phyloP scores from a whole-genome alignment of 345 rosid genomes.

The Euphorbia lathyris region DNA sequence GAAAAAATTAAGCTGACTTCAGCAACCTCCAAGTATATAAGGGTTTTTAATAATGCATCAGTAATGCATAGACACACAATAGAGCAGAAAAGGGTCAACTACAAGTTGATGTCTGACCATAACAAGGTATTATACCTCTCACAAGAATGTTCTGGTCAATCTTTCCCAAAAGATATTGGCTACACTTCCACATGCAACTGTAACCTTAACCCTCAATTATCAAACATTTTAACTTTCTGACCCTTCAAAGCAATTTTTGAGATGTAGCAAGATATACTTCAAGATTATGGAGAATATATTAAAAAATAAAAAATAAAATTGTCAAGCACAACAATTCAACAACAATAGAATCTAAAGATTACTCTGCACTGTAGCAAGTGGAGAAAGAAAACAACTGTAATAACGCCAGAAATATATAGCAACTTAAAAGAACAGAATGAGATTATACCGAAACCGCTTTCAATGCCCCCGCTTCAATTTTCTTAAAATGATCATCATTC shows the following conservation, averaged over 20 bases:
- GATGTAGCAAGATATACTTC: background rate
- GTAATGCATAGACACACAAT: background rate
- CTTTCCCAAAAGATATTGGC: background rate
- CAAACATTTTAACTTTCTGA: background rate
- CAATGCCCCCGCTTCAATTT: conserved; percentile 60
- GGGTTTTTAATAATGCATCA: background rate
- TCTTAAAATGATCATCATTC: conserved; percentile 83
- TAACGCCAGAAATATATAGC: background rate
- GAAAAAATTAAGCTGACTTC: background rate
- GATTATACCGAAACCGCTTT: conserved; percentile 72
- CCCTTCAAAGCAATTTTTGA: background rate
- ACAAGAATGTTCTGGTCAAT: background rate
- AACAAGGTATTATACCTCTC: background rate
- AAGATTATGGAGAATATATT: background rate
- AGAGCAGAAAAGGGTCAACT: background rate
- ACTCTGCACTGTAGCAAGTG: background rate
- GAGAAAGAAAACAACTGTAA: background rate
- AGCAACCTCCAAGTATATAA: background rate
- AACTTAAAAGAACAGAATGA: conserved; percentile 10
- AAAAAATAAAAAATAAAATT: background rate
- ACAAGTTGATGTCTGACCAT: background rate
- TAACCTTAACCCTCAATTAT: background rate
- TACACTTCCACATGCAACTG: background rate
- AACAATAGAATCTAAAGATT: background rate
- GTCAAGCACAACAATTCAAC: background rate